phyloP scores from a whole-genome alignment of 192 early-diverging fungal species.

The Linderina pennispora region DNA sequence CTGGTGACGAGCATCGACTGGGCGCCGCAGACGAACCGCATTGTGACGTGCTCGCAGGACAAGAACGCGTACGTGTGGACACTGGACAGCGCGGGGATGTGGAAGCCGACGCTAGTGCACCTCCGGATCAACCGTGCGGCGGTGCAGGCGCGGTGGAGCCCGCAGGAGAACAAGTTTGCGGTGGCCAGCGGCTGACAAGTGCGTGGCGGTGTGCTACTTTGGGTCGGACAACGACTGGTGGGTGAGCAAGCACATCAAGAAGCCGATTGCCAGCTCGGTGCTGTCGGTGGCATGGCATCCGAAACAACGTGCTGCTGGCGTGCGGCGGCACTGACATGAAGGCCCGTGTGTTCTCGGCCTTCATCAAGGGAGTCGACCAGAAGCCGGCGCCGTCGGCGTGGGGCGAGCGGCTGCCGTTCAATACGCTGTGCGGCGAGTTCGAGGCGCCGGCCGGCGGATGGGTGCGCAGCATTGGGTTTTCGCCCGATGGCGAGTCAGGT shows the following conservation, averaged over 20 bases:
- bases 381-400: slow-evolving; percentile 82
- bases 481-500: slow-evolving; percentile 79
- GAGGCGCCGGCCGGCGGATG: slow-evolving; percentile 71
- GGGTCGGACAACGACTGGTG: slow-evolving; percentile 97
- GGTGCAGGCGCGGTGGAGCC: slow-evolving; percentile 90
- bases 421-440: slow-evolving; percentile 87
- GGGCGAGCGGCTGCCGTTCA: slow-evolving; percentile 94
- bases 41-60: slow-evolving; percentile 98
- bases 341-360: slow-evolving; percentile 93
- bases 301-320: slow-evolving; percentile 90
- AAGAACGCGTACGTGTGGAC: slow-evolving; percentile 99
- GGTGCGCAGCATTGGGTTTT: slow-evolving; percentile 88
- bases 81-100: slow-evolving; percentile 54
- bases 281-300: slow-evolving; percentile 94
- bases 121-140: slow-evolving; percentile 96
- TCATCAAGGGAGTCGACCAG: slow-evolving; percentile 89
- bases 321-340: slow-evolving; percentile 83
- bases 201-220: slow-evolving; percentile 92
- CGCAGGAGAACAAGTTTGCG: slow-evolving; percentile 96
- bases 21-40: slow-evolving; percentile 90
- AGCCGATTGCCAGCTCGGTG: slow-evolving; percentile 86
- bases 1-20: slow-evolving; percentile 93
- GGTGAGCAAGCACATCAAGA: slow-evolving; percentile 92
- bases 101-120: slow-evolving; percentile 90
- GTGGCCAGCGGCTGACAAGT: slow-evolving; percentile 88